Base-by-base conservation (phyloP, 495 filamentous ascomycete genomes). In the Opeltia flavorubescens region DNA sequence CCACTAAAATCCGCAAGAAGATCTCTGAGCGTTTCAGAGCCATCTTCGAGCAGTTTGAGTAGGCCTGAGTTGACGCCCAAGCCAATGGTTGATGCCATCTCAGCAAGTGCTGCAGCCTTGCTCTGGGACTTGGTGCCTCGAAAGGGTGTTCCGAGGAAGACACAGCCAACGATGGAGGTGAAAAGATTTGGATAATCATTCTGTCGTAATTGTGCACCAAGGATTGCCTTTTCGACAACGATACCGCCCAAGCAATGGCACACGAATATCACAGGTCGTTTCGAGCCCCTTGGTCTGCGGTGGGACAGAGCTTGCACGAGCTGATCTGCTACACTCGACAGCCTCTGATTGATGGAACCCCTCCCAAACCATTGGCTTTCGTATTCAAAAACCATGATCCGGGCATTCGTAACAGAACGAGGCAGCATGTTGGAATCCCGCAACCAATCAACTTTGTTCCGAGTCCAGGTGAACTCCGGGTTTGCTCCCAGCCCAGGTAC, bases 341-440 rank as follows among this genome's bases (percentile, higher is more conserved):
- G 47, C 17, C 38, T 50, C 42, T 53, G 50, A 15, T 54, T 44
- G 17, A 56, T 44, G 5, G 54, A 36, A 30, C 47, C 50, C 24
- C 30, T 48, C 21, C 54, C 54, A 30, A 50, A 47, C 50, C 51
- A 56, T 47, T 53, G 51, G 33, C 44, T 49, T 26, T 53, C 54
- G 29, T 56, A 56, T 26, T 50, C 50, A 20, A 53, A 56, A 5
- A 46, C 21, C 51, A 54, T 46, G 39, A 56, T 54, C 39, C 54
- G 46, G 7, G 54, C 46, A 36, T 54, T 51, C 15, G 46, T 13
- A 18, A 50, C 13, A 3, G 36, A 31, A 33, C 20, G 18, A 8
- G 54, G 46, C 15, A 56, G 51, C 54, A 56, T 55, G 28, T 53
- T 50, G 12, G 25, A 26, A 31, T 53, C 46, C 15, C 44, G 42